Conservation (phyloP, 495 filamentous ascomycete genomes). For the Annulohypoxylon nitens region DNA sequence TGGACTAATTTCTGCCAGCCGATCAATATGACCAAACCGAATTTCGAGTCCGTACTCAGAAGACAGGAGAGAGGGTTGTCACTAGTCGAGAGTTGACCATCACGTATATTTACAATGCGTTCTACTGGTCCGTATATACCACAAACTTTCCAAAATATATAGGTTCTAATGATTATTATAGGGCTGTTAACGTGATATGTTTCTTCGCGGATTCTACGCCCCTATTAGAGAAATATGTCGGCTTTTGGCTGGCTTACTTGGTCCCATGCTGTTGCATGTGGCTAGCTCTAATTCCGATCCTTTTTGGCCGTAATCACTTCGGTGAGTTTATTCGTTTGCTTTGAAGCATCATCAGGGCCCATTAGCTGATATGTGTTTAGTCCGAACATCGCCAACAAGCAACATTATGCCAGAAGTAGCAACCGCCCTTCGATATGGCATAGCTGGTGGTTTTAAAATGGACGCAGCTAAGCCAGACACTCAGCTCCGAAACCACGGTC, state of each 20-base stretch:
- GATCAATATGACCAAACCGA: constrained; percentile 30
- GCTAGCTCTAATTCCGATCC: constrained; percentile 48
- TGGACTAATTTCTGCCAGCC: constrained; percentile 6
- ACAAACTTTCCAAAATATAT: background rate
- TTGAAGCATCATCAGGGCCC: background rate
- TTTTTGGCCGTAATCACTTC: constrained; percentile 63
- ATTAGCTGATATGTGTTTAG: constrained; percentile 17
- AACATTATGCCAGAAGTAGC: constrained; percentile 31
- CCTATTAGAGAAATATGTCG: constrained; percentile 44
- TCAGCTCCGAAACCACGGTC: constrained; percentile 18
- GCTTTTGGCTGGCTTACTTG: constrained; percentile 57
- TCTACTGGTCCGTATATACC: constrained; percentile 30
- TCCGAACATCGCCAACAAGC: constrained; percentile 28
- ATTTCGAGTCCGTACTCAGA: constrained; percentile 14
- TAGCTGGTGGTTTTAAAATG: constrained; percentile 32
- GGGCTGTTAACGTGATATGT: constrained; percentile 19
- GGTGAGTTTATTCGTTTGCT: constrained; percentile 25
- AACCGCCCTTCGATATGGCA: constrained; percentile 18
- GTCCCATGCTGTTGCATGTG: constrained; percentile 52
- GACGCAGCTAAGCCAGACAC: constrained; percentile 32
- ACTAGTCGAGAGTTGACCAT: constrained; percentile 24
- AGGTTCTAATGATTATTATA: constrained; percentile 2
- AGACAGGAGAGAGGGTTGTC: constrained; percentile 32
- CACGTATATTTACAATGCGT: constrained; percentile 33
- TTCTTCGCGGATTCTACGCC: constrained; percentile 34